Percentiles rank a stretch among this genome's conserved stretches.
Conservation (phyloP, 768 basidiomycete species). For the Lactarius psammicola region DNA sequence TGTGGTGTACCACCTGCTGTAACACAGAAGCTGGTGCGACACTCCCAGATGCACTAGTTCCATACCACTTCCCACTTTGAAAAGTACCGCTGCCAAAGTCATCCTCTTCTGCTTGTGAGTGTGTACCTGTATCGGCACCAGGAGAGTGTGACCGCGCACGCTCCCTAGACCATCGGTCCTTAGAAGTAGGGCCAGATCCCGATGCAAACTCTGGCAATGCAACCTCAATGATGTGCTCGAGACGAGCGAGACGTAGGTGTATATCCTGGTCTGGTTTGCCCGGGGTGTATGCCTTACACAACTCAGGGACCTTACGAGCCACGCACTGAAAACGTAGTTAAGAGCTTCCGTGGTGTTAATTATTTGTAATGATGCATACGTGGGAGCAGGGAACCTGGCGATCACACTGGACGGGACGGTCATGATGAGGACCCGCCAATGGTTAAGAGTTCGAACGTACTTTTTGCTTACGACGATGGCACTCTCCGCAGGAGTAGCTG, state of each 20-base stretch:
- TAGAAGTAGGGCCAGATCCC: conserved; percentile 39
- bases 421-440: conserved; percentile 26
- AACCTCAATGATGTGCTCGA: conserved; percentile 79
- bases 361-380: conserved; percentile 44
- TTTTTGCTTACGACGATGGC: conserved; percentile 87
- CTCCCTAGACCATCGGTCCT: conserved; percentile 28
- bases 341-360: conserved; percentile 23
- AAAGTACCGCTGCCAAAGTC: conserved; percentile 74
- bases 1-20: conserved; percentile 55
- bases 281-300: conserved; percentile 86
- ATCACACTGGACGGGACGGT: conserved; percentile 58
- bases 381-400: conserved; percentile 83
- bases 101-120: conserved; percentile 74
- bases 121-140: conserved; percentile 59
- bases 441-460: conserved; percentile 37
- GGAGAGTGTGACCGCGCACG: conserved; percentile 51
- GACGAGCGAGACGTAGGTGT: conserved; percentile 64
- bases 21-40: conserved; percentile 76
- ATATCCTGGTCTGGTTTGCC: conserved; percentile 85
- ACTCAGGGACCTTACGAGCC: conserved; percentile 81
- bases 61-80: conserved; percentile 85
- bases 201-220: conserved; percentile 74
- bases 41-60: conserved; percentile 79
- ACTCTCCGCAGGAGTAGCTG: conserved; percentile 85
- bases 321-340: conserved; percentile 52